Percentiles rank a stretch among this genome's conserved stretches.
phyloP scores from a whole-genome alignment of 1,139 yeast species.

The Saccharomycopsis hybrid region DNA sequence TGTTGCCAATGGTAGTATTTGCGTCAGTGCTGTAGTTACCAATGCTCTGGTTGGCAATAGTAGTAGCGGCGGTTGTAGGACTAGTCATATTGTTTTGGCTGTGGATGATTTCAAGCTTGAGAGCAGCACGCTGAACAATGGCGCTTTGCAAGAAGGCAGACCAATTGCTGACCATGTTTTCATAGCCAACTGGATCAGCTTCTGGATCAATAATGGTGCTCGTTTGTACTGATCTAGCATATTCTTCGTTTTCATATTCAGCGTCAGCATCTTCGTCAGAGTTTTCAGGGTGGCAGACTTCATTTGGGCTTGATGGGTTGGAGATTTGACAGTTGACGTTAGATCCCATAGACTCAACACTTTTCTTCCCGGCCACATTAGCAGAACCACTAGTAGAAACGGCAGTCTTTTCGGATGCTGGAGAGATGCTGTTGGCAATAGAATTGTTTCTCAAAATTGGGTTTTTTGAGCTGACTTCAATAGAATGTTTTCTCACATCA shows the following conservation, averaged over 20 bases:
- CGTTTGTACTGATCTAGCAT: too few relatives aligned
- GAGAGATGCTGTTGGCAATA: too few relatives aligned
- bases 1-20: background rate
- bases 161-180: conserved; percentile 30
- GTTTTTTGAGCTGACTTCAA: background rate
- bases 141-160: conserved; percentile 29
- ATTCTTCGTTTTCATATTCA: background rate
- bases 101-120: conserved; percentile 27
- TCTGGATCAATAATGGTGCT: conserved; percentile 1
- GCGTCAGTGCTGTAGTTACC: conserved; percentile 7
- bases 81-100: background rate
- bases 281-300: background rate
- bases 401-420: too few relatives aligned
- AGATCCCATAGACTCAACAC: conserved; percentile 7
- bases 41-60: background rate
- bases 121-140: conserved; percentile 29
- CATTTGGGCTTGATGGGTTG: background rate
- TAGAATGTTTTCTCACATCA: background rate
- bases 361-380: background rate
- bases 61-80: background rate
- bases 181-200: conserved; percentile 1
- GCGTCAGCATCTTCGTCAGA: background rate
- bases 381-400: background rate
- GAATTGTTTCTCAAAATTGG: too few relatives aligned
- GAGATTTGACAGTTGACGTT: conserved; percentile 5